Base-by-base conservation (phyloP, 768 basidiomycete species). In the Kondoa subrosea region DNA sequence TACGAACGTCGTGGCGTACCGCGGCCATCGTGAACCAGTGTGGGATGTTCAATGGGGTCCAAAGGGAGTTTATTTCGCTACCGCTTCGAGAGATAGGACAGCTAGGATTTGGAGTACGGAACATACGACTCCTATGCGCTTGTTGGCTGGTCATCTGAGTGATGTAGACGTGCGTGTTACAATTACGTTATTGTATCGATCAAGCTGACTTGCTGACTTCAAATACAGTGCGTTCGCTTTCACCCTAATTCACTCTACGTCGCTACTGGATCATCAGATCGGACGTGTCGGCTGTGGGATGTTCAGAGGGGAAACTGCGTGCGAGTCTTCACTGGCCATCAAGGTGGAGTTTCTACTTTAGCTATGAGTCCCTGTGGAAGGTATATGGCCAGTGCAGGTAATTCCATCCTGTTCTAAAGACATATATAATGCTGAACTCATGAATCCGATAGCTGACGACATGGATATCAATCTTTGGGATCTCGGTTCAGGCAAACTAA, bases 21-120 rank as follows among this genome's bases (percentile, higher is more conserved):
- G 91, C 34, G 93, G 95, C 0, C 95, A 99, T 73, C 87, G 92
- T 75, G 92, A 95, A 76, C 91, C 95, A 0, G 86, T 99, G 0
- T 99, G 95, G 95, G 95, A 97, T 73, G 91, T 93, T 15, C 87
- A 96, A 76, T 99, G 95, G 95, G 92, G 89, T 74, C 93, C 95
- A 12, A 85, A 90, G 81, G 92, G 95, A 2, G 84, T 92, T n/a
- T 96, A 99, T 78, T 99, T 99, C 77, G 93, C 95, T 4, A 93
- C 89, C 21, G 92, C 85, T 21, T 92, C 91, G 73, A 80, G 95
- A 65, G 95, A 99, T 77, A 80, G 89, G 68, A 95, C 95, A 2
- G 95, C 95, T 0, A 82, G 92, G 74, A 81, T 99, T 64, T 99
- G 95, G 95, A 90, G 88, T 25, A 92, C 92, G 1, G 95, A 99